These are phyloP conservation scores for Huntiella moniliformis DNA, from an alignment of 2,329 filamentous ascomycete species.

Conservation along the genomic window DNA sequence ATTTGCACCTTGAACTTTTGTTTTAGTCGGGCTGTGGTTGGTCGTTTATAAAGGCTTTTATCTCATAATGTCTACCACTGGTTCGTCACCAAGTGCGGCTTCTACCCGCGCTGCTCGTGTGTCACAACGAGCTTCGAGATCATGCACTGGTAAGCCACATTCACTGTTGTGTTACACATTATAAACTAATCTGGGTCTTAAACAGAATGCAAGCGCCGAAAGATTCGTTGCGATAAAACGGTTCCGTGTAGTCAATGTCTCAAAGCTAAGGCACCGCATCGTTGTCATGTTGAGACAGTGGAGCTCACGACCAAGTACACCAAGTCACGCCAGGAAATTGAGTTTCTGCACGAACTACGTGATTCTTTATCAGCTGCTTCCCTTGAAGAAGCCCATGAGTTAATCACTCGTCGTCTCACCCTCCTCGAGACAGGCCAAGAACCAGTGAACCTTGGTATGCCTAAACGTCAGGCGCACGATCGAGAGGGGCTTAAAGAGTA, in stretches of 20 bases:
- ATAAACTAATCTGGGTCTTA: neutral
- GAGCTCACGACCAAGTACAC: conserved; percentile 12
- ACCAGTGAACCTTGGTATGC: neutral
- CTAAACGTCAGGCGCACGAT: neutral
- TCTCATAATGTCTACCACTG: conserved; percentile 2
- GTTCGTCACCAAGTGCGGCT: conserved; percentile 3
- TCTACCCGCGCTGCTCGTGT: conserved; percentile 3
- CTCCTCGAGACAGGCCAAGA: conserved; percentile 10
- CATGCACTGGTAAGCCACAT: conserved; percentile 9
- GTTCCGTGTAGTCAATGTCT: conserved; percentile 11
- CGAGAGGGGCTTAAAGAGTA: conserved; percentile 2
- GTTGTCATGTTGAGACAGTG: conserved; percentile 10
- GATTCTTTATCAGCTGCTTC: conserved; percentile 2
- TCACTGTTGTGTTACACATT: neutral
- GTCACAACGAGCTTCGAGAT: conserved; percentile 10
- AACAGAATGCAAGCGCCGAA: conserved; percentile 10
- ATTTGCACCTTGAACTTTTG: neutral
- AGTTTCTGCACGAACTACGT: conserved; percentile 9
- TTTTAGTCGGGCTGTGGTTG: too few species aligned
- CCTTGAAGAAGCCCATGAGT: conserved; percentile 4
- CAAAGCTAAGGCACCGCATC: conserved; percentile 8
- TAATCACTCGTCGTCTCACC: conserved; percentile 5
- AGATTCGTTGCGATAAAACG: conserved; percentile 11
- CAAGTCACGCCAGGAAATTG: conserved; percentile 11
- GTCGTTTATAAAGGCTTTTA: too few species aligned